These are phyloP conservation scores for Anthracocystis setariae DNA, from an alignment of 1,284 basidiomycete genomes.

Conservation along the genomic window DNA sequence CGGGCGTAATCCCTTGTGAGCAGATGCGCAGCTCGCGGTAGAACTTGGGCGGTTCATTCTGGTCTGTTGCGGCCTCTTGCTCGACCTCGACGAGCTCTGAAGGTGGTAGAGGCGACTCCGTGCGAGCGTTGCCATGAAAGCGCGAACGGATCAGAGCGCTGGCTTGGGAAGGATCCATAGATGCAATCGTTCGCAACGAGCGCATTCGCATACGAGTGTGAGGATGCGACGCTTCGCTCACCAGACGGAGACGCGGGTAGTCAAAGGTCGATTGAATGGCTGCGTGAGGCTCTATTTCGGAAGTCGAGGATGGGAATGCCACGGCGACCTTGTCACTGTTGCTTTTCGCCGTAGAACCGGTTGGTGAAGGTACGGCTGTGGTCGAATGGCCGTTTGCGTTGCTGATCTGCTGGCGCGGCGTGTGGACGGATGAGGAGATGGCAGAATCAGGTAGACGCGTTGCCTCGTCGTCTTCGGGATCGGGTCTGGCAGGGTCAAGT, in stretches of 20 bases:
- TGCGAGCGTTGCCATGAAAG: constrained; percentile 29
- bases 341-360: constrained; percentile 6
- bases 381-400: not conserved
- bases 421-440: constrained; percentile 2
- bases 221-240: constrained; percentile 40
- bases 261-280: constrained; percentile 47
- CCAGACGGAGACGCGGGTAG: constrained; percentile 44
- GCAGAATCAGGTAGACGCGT: constrained; percentile 19
- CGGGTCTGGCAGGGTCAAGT: constrained; percentile 21
- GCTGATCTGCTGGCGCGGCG: constrained; percentile 5
- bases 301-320: constrained; percentile 24
- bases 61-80: constrained; percentile 11
- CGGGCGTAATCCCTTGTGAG: constrained; percentile 45
- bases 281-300: constrained; percentile 18
- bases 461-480: constrained; percentile 37
- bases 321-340: constrained; percentile 11
- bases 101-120: constrained; percentile 25
- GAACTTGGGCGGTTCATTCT: constrained; percentile 30
- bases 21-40: constrained; percentile 47
- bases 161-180: constrained; percentile 39
- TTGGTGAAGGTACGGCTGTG: constrained; percentile 7
- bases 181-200: constrained; percentile 43
- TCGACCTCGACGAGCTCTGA: constrained; percentile 11
- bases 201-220: constrained; percentile 37
- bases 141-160: constrained; percentile 37